Evolutionary conservation across 2,329 filamentous ascomycete genomes (phyloP).

Genomic region (Ceratocystis variospora): DNA sequence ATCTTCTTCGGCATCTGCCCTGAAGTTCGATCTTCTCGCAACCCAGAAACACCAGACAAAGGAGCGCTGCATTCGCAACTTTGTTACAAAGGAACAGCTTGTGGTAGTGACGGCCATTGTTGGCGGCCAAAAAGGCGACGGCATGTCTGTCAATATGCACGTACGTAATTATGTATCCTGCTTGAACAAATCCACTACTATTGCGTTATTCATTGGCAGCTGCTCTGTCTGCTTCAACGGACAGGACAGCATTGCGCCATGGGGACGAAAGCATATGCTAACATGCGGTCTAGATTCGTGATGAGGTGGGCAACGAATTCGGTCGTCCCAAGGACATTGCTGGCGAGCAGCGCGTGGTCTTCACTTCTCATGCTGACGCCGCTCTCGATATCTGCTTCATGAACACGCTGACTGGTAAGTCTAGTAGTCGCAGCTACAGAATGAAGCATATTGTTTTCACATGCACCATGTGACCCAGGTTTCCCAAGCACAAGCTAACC

Average conservation of each 20-base stretch:
- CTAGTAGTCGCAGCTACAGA: no score
- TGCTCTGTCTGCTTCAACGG: not conserved
- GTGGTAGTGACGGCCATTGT: conserved; percentile 90
- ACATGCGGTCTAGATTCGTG: conserved; percentile 56
- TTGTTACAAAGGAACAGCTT: conserved; percentile 78
- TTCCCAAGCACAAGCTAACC: conserved; percentile 2
- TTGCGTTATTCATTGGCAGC: not conserved
- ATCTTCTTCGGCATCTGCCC: conserved; percentile 44
- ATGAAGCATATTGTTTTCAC: not conserved
- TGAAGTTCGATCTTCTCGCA: conserved; percentile 87
- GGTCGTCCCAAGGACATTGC: conserved; percentile 79
- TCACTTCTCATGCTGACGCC: conserved; percentile 81
- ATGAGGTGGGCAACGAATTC: conserved; percentile 93
- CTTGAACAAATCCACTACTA: not conserved
- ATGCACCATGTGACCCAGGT: not conserved
- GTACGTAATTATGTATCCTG: conserved; percentile 36
- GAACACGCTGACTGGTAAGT: conserved; percentile 60
- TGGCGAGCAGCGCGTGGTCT: conserved; percentile 84
- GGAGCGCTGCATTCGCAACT: conserved; percentile 92
- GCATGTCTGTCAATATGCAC: conserved; percentile 86
- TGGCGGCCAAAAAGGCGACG: conserved; percentile 76
- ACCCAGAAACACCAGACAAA: conserved; percentile 45
- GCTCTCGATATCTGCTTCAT: conserved; percentile 96
- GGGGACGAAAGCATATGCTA: conserved; percentile 11
- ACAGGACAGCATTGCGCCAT: not conserved